Evolutionary conservation across 768 basidiomycete genomes (phyloP), one percentile per base, ranked within the genome.

Genomic region (Plicaturopsis crispa): DNA sequence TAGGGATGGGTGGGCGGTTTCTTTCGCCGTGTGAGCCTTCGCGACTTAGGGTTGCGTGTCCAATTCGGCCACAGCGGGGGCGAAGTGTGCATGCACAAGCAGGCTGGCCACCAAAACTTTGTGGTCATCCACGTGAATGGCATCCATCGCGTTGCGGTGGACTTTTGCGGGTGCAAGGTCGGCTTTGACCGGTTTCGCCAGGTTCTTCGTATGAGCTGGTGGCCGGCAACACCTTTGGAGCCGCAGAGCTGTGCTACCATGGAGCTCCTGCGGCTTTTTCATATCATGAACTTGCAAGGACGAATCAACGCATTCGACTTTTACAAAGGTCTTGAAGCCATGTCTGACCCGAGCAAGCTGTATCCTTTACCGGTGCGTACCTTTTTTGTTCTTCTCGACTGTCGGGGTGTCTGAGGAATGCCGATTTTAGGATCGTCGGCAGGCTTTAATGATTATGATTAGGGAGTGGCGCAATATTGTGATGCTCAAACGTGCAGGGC

Each of bases 171-270:
- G 4, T 54, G 52, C 26, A 31, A 36, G 11, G 10, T 8, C 8
- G 26, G 8, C 26, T 31, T 35, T 19, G 13, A 34, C 6, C 26
- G 22, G 3, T 19, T 31, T 20, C 31, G 39, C 10, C 52, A 53
- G 21, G 32, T 57, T 1, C 20, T 57, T 6, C 35, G 46, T 11
- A 39, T 43, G 12, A 39, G 35, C 7, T 54, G 52, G 52, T 51
- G 39, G 31, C 52, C 55, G 1, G 42, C 52, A 4, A 55, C 52
- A 1, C 44, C 41, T 8, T 30, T 45, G 1, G 35, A 44, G 11
- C 55, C 47, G 6, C 40, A 52, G 35, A 48, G 46, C 3, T 43
- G 33, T 10, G 44, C 53, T 5, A 54, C 50, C 1, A 37, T 54
- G n/a, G 30, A 28, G 5, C 24, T 53, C n/a, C 40, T 58, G 3